Evolutionary conservation across 2,329 filamentous ascomycete genomes (phyloP), one percentile per base, ranked within the genome.

Genomic region (Fusarium caatingaense): DNA sequence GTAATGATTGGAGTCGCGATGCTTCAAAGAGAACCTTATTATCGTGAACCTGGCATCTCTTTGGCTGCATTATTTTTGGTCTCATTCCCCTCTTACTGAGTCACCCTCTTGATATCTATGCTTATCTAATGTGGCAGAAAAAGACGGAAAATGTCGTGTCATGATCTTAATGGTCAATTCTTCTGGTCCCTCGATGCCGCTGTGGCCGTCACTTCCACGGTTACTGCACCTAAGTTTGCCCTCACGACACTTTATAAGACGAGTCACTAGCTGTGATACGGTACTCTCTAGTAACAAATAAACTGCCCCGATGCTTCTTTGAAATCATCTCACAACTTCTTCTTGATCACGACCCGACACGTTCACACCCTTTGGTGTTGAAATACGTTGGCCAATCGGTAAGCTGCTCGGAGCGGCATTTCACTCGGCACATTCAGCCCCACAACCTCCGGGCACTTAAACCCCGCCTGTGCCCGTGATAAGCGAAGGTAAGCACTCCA

Each of bases 361-460:
- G 6, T 37, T 37, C 34, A 37, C 9, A 4, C n/a, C 5, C 6
- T 37, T 2, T 37, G 34, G 18, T n/a, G 34, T 37, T 37, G 34
- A 37, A 37, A 11, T n/a, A 0, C 10, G 0, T n/a, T 37, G 18
- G 3, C 34, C 34, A 37, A 45, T 66, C 66, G 60, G 54, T 27
- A 65, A 44, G 59, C 30, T 4, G n/a, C 16, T 34, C 65, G 48
- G 65, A 59, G n/a, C 44, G 44, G 32, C 23, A 70, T 21, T 54
- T 46, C 2, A 34, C 13, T 63, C 64, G 64, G 64, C 46, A 40
- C 30, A 32, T 21, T 10, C 18, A 20, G 8, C 28, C 15, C 49
- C 32, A 40, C 12, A 13, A 30, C 28, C 12, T 37, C 34, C 34
- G 18, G 11, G 0, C 41, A 20, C 30, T 27, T 54, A 59, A 48